These are phyloP conservation scores for Cystofilobasidium capitatum DNA, from an alignment of 768 basidiomycete genomes.

Conservation along the genomic window DNA sequence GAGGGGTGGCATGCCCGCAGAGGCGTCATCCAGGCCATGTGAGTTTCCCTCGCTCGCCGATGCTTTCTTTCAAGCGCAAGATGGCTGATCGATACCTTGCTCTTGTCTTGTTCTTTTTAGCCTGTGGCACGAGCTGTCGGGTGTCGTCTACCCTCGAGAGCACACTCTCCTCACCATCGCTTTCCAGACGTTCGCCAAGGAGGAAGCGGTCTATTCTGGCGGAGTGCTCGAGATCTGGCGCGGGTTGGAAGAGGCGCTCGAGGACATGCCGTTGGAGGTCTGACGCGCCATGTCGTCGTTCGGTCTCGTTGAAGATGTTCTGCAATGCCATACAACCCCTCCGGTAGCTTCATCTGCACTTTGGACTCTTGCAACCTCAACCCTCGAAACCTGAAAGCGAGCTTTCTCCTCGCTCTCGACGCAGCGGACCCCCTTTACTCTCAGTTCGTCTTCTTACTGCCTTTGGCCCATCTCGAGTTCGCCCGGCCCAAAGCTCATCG, in stretches of 20 bases:
- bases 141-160: conserved; percentile 82
- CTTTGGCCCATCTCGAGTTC: conserved; percentile 46
- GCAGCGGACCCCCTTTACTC: too few species aligned
- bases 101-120: conserved; percentile 42
- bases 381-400: too few species aligned
- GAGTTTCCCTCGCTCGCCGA: conserved; percentile 32
- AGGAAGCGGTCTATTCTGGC: conserved; percentile 62
- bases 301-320: too few species aligned
- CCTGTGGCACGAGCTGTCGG: conserved; percentile 92
- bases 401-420: too few species aligned
- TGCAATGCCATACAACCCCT: background rate
- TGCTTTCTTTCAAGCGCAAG: background rate
- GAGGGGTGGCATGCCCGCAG: conserved; percentile 62
- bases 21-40: conserved; percentile 82
- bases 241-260: conserved; percentile 58
- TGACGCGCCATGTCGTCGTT: too few species aligned
- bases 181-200: conserved; percentile 61
- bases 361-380: too few species aligned
- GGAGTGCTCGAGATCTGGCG: conserved; percentile 62
- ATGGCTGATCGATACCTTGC: too few species aligned
- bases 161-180: conserved; percentile 67
- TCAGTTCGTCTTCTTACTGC: background rate
- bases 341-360: too few species aligned
- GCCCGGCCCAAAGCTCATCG: conserved; percentile 81
- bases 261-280: conserved; percentile 79